phyloP scores from a whole-genome alignment of 2,329 filamentous ascomycete species.

The Sporothrix schenckii region DNA sequence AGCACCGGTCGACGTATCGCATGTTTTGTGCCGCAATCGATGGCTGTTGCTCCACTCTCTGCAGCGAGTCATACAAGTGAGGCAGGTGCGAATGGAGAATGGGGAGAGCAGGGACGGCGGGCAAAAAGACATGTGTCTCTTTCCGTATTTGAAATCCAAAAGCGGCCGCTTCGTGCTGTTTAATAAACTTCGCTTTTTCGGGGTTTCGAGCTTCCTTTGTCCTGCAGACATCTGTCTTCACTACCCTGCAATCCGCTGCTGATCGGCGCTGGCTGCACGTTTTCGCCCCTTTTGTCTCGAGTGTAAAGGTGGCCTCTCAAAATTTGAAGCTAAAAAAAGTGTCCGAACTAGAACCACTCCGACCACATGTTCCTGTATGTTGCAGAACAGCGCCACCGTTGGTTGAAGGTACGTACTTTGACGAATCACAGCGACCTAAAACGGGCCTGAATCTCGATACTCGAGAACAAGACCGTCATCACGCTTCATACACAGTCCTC shows the following conservation, averaged over 20 bases:
- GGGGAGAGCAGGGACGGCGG: not conserved
- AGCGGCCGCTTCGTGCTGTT: not conserved
- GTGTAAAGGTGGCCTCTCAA: slow-evolving; percentile 18
- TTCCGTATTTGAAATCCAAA: slow-evolving; percentile 20
- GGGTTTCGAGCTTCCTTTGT: not conserved
- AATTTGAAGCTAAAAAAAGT: not conserved
- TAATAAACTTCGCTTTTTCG: not conserved
- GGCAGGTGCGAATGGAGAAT: not conserved
- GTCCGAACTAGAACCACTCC: slow-evolving; percentile 1
- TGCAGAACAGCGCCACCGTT: not conserved
- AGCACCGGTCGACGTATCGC: slow-evolving; percentile 17
- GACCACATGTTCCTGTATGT: not conserved
- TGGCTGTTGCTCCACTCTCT: slow-evolving; percentile 16
- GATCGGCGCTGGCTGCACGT: slow-evolving; percentile 1
- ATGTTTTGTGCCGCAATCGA: slow-evolving; percentile 22
- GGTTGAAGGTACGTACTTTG: not conserved
- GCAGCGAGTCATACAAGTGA: slow-evolving; percentile 21
- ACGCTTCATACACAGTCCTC: no score
- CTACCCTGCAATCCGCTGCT: not conserved
- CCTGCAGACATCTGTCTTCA: not conserved
- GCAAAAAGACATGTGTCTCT: slow-evolving; percentile 23
- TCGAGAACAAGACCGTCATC: slow-evolving; percentile 18
- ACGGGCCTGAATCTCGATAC: not conserved
- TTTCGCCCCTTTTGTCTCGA: slow-evolving; percentile 12
- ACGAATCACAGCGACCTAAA: slow-evolving; percentile 1